These are phyloP conservation scores for Kazachstania martiniae DNA, from an alignment of 805 yeast species.

Conservation along the genomic window DNA sequence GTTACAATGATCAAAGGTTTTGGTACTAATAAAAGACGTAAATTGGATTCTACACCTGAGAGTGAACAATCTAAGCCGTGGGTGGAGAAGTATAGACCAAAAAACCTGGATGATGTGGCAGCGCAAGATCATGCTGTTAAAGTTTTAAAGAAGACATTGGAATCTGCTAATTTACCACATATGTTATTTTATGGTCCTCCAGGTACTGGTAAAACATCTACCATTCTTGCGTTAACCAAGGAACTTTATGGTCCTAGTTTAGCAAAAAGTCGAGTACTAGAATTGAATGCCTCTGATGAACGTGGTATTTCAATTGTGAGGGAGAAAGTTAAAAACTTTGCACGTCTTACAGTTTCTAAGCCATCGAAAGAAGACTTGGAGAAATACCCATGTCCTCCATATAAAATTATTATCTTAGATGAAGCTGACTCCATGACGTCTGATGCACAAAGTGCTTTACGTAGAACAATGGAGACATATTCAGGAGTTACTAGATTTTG, in stretches of 20 bases:
- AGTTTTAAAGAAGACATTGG: slow-evolving; percentile 67
- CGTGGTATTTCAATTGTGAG: slow-evolving; percentile 83
- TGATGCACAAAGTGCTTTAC: slow-evolving; percentile 89
- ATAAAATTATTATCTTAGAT: slow-evolving; percentile 82
- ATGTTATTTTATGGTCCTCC: slow-evolving; percentile 92
- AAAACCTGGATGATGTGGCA: slow-evolving; percentile 71
- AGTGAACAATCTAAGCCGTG: slow-evolving; percentile 47
- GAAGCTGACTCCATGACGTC: slow-evolving; percentile 98
- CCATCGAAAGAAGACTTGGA: slow-evolving; percentile 59
- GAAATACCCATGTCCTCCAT: slow-evolving; percentile 92
- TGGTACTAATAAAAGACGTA: slow-evolving; percentile 22
- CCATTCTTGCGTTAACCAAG: slow-evolving; percentile 71
- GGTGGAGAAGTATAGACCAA: slow-evolving; percentile 94
- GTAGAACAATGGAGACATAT: slow-evolving; percentile 90
- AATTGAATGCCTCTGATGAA: slow-evolving; percentile 83
- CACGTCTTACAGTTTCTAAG: slow-evolving; percentile 72
- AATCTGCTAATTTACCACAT: slow-evolving; percentile 79
- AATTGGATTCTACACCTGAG: slow-evolving; percentile 9
- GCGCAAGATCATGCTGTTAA: slow-evolving; percentile 86
- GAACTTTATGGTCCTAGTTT: slow-evolving; percentile 69
- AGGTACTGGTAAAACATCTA: slow-evolving; percentile 88
- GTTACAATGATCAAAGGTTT: slow-evolving; percentile 17
- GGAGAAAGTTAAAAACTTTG: slow-evolving; percentile 77
- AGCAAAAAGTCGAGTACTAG: slow-evolving; percentile 61
- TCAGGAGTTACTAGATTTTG: slow-evolving; percentile 89